These are phyloP conservation scores for Candida ortonii DNA, from an alignment of 805 yeast genomes.

Conservation along the genomic window DNA sequence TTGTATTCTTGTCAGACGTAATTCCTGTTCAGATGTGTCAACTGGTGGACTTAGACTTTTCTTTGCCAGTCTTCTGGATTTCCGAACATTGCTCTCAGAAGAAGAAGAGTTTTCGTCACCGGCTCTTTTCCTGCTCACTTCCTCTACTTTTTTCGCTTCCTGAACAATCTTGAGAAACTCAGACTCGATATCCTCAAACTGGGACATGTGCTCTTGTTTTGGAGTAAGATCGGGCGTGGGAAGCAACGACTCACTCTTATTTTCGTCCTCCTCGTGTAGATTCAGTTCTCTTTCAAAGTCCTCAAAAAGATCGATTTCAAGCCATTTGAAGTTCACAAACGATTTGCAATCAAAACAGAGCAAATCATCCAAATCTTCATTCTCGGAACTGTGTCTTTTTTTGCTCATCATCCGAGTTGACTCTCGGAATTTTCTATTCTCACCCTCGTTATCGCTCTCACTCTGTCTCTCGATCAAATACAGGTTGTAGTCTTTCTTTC, in stretches of 20 bases:
- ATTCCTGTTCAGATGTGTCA: too few species aligned
- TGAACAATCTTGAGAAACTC: slow-evolving; percentile 23
- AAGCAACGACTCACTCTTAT: slow-evolving; percentile 12
- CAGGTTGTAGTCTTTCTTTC: slow-evolving; percentile 5
- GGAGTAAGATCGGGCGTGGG: slow-evolving; percentile 34
- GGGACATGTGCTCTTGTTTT: slow-evolving; percentile 11
- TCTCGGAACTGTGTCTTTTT: slow-evolving; percentile 10
- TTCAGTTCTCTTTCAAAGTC: slow-evolving; percentile 12
- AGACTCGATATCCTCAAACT: slow-evolving; percentile 23
- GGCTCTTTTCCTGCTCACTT: slow-evolving; percentile 27
- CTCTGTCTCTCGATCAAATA: slow-evolving; percentile 5
- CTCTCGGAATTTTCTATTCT: slow-evolving; percentile 18
- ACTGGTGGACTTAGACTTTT: slow-evolving; percentile 10
- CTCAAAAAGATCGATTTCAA: slow-evolving; percentile 34
- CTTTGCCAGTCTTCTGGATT: slow-evolving; percentile 34
- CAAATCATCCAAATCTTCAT: slow-evolving; percentile 36
- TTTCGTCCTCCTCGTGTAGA: slow-evolving; percentile 2
- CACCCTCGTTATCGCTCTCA: slow-evolving; percentile 4
- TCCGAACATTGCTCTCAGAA: slow-evolving; percentile 31
- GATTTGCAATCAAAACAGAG: slow-evolving; percentile 51
- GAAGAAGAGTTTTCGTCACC: slow-evolving; percentile 28
- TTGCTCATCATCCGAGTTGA: slow-evolving; percentile 17
- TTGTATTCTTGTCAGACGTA: slow-evolving; percentile 6
- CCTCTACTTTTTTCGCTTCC: slow-evolving; percentile 20
- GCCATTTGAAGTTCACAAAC: slow-evolving; percentile 45